Evolutionary conservation across 257 asterid species (phyloP), one percentile per base, ranked within the genome.

Genomic region (Scutellaria minor): DNA sequence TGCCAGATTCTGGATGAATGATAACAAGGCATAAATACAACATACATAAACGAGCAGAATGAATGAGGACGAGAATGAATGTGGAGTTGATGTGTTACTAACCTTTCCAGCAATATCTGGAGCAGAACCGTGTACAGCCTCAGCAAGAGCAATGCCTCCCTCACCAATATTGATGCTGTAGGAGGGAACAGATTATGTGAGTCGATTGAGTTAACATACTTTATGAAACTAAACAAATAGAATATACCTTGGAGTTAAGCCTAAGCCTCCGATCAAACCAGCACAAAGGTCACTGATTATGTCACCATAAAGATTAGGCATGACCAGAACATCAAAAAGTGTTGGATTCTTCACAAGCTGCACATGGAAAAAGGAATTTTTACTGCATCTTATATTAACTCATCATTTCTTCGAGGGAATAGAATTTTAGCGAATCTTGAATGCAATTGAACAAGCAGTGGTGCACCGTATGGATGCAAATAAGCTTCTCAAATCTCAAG

Each of bases 101-200:
- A 94, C 98, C 98, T 86, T 90, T 82, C 98, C 98, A 46, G 98
- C 98, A 76, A 93, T 93, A 81, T 93, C 98, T 78, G 98, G 98
- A 72, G 98, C 98, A 76, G 98, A 93, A 83, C 98, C 98, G 74
- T 94, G 98, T 15, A 94, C 98, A 52, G 97, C 98, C 88, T 94
- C 98, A 62, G 98, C 98, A 77, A 94, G 97, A 76, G 98, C 98
- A 61, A 94, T 84, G 22, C 97, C 98, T 71, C 96, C 97, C 87
- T 91, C 97, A 14, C 98, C 98, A 79, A 94, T 94, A 76, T 94
- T 94, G 85, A 84, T 78, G 78, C 98, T 94, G 86, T 15, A 61
- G 22, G 45, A 10, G 42, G 68, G 47, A 66, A 53, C 67, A 56
- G 51, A 52, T 56, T 10, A 63, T 11, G 68, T 70, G 9, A 48